Conservation (phyloP, 352 stramenopile genomes). For the Pythium phragmitis region DNA sequence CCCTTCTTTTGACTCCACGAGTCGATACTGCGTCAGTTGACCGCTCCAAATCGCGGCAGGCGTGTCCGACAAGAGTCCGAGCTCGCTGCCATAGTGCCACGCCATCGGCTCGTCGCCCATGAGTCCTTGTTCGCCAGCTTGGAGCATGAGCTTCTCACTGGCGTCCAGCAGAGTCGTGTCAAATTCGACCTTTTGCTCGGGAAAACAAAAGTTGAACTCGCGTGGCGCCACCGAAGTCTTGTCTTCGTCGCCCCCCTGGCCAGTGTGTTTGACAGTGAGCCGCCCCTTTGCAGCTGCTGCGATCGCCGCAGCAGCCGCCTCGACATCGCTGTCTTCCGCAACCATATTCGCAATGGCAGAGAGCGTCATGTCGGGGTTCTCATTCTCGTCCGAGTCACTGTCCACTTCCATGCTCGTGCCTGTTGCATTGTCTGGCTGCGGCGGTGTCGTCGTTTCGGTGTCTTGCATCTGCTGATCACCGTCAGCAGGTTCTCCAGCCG, state of each 20-base stretch:
- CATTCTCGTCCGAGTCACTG: conserved; percentile 72
- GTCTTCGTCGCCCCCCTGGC: conserved; percentile 11
- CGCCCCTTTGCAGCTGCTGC: conserved; percentile 37
- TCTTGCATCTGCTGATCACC: conserved; percentile 31
- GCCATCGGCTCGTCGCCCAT: conserved; percentile 48
- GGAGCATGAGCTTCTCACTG: conserved; percentile 49
- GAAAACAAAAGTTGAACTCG: conserved; percentile 68
- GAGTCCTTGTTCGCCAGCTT: conserved; percentile 71
- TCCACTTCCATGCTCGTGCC: conserved; percentile 80
- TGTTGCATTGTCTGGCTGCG: conserved; percentile 26
- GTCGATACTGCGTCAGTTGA: conserved; percentile 63
- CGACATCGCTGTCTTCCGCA: conserved; percentile 73
- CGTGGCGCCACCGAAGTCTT: neutral
- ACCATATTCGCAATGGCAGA: conserved; percentile 88
- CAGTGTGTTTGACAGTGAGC: conserved; percentile 43
- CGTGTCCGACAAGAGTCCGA: conserved; percentile 70
- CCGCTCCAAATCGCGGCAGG: conserved; percentile 77
- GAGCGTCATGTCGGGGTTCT: conserved; percentile 59
- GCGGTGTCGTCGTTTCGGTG: conserved; percentile 22
- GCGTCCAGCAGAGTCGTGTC: conserved; percentile 59
- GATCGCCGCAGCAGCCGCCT: conserved; percentile 52
- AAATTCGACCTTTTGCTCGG: conserved; percentile 57
- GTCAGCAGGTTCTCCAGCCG: conserved; percentile 16
- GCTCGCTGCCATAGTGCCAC: conserved; percentile 75
- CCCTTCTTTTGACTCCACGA: conserved; percentile 46